Conservation (phyloP, 352 stramenopile species). For the Phytophthora boehmeriae region DNA sequence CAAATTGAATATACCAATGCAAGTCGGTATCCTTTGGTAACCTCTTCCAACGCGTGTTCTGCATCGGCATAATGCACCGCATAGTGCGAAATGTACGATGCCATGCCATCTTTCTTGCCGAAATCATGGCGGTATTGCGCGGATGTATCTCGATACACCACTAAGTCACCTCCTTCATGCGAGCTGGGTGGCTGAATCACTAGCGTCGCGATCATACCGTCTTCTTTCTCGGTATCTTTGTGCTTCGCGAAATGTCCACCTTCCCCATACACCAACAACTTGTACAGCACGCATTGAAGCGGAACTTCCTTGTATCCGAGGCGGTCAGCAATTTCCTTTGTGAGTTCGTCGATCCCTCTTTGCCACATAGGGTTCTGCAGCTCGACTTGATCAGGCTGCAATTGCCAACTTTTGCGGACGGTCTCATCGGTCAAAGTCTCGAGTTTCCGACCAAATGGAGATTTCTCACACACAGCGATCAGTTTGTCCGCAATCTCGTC, state of each 20-base stretch:
- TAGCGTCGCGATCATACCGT: conserved; percentile 56
- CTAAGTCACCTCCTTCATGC: conserved; percentile 30
- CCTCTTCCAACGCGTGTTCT: conserved; percentile 22
- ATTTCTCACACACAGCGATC: conserved; percentile 31
- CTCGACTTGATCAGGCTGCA: conserved; percentile 3
- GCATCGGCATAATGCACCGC: conserved; percentile 33
- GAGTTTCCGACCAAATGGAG: conserved; percentile 18
- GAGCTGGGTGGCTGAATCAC: conserved; percentile 42
- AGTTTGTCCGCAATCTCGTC: conserved; percentile 10
- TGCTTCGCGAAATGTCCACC: conserved; percentile 49
- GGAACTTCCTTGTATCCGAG: conserved; percentile 15
- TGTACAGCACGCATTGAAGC: conserved; percentile 39
- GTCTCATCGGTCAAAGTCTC: conserved; percentile 27
- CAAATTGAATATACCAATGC: conserved; percentile 31
- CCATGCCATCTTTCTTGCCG: conserved; percentile 15
- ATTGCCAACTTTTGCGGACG: conserved; percentile 22
- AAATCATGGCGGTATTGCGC: conserved; percentile 24
- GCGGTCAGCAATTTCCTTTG: conserved; percentile 4
- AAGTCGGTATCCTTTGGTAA: conserved; percentile 28
- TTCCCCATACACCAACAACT: conserved; percentile 52
- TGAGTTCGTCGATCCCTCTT: conserved; percentile 8
- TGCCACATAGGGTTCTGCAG: conserved; percentile 20
- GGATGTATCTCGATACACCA: conserved; percentile 17
- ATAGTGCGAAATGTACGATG: conserved; percentile 17
- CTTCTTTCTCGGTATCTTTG: conserved; percentile 60